Evolutionary conservation across 2,329 filamentous ascomycete species (phyloP), one percentile per base, ranked within the genome.

Genomic region (Chaetothyriales sp.): DNA sequence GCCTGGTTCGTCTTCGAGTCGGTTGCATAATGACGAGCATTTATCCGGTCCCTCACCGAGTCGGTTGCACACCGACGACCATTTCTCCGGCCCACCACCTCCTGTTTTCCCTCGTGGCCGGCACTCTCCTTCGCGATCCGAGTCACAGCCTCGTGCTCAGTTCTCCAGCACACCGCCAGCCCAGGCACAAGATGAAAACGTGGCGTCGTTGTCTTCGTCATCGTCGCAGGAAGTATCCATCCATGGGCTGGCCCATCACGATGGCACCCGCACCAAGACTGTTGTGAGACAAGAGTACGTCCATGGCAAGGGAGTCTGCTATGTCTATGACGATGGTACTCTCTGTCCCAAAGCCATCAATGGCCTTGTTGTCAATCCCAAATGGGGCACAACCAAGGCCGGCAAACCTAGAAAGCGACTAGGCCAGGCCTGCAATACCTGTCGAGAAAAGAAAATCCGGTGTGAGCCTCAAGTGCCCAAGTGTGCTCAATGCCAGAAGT

Each of bases 391-490:
- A 8, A 95, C 89, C 36, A 95, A 95, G 68, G 88, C 89, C 1
- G 89, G 89, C 12, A 95, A 94, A 70, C 88, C 89, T 46, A 79
- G 89, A 58, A 95, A 95, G 70, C 77, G 89, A 51, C 74, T 95
- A 51, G 88, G 89, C 20, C 88, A 94, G 64, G 87, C 87, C n/a
- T 95, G 89, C 63, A 76, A 94, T 52, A 92, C 87, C 10, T 95
- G 89, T 65, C 79, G 89, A 48, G 88, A 95, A 69, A 95, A 95
- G 79, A 95, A 95, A 74, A 94, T 95, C 70, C 95, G 94, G 67
- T 95, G 89, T 63, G 87, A 95, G 57, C 89, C 88, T 1, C 87
- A 89, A 60, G 83, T 80, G 57, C 85, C 85, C 42, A 87, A 86
- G 59, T 95, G 89, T 61, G 78, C 89, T 49, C 88, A 95, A 68